A percentile compares a stretch with the other conserved stretches of the same genome.
Conservation (phyloP, 2,329 filamentous ascomycete species). For the Chrysosporium queenslandicum region DNA sequence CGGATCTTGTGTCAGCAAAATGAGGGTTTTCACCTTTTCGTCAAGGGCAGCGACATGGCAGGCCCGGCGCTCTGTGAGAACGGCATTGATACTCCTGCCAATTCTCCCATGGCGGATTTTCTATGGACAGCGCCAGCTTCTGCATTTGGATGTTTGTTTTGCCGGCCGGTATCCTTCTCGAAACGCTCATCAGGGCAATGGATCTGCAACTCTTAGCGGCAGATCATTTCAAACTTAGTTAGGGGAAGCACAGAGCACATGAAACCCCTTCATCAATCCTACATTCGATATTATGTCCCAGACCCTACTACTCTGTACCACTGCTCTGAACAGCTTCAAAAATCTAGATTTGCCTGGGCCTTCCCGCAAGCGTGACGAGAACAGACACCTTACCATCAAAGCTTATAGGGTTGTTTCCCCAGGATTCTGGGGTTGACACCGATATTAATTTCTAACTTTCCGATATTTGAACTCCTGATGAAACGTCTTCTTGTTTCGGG, state of each 20-base stretch:
- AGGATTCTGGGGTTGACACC: not conserved
- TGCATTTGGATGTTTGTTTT: not conserved
- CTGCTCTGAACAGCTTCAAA: not conserved
- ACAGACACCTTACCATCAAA: not conserved
- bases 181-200: not conserved
- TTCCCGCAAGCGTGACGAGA: not conserved
- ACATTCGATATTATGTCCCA: not conserved
- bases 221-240: not conserved
- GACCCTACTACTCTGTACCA: not conserved
- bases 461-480: conserved; percentile 2
- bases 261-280: not conserved
- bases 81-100: not conserved
- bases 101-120: not conserved
- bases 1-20: conserved; percentile 1
- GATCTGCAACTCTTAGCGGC: not conserved
- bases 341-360: conserved; percentile 4
- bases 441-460: not conserved
- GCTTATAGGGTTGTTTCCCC: conserved; percentile 2
- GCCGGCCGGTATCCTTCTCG: not conserved
- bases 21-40: not conserved
- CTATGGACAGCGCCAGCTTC: not conserved
- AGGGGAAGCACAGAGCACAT: not conserved
- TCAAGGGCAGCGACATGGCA: not conserved
- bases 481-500: conserved; percentile 7
- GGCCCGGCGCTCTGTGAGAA: not conserved